Evolutionary conservation across 306 rosid genomes (phyloP).

Genomic region (Cajanus cajan): DNA sequence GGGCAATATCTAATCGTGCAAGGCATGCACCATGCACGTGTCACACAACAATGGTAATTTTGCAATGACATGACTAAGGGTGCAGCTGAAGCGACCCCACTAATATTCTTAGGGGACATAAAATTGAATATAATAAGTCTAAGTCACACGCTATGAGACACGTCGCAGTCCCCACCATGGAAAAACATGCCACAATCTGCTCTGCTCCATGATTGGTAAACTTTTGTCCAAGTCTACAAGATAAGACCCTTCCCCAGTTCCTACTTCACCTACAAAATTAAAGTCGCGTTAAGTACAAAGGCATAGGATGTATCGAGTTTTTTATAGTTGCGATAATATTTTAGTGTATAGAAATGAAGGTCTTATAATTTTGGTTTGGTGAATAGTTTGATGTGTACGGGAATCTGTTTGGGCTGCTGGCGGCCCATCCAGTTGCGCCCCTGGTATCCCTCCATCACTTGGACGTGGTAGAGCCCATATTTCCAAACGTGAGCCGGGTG

Average conservation of each 20-base stretch:
- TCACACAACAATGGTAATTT: background rate
- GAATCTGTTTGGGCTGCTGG: constrained; percentile 64
- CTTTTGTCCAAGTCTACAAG: background rate
- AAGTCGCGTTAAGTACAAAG: background rate
- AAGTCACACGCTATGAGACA: background rate
- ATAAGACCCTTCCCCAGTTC: background rate
- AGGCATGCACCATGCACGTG: background rate
- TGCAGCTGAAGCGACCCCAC: constrained; percentile 7
- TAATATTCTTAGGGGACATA: background rate
- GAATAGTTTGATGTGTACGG: constrained; percentile 73
- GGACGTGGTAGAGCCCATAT: constrained; percentile 69
- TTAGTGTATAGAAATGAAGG: too few relatives aligned
- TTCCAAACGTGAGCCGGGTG: constrained; percentile 50
- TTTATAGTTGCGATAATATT: too few relatives aligned
- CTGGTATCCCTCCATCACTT: constrained; percentile 74
- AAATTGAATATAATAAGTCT: background rate
- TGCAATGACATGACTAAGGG: background rate
- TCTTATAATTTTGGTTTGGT: background rate
- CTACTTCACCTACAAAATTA: background rate
- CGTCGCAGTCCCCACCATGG: background rate
- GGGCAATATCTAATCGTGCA: background rate
- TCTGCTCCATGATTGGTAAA: background rate
- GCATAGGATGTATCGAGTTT: background rate
- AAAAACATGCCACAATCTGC: background rate
- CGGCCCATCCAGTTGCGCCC: constrained; percentile 75